phyloP scores from a whole-genome alignment of 352 stramenopile genomes.

The Pseudoperonospora humuli region DNA sequence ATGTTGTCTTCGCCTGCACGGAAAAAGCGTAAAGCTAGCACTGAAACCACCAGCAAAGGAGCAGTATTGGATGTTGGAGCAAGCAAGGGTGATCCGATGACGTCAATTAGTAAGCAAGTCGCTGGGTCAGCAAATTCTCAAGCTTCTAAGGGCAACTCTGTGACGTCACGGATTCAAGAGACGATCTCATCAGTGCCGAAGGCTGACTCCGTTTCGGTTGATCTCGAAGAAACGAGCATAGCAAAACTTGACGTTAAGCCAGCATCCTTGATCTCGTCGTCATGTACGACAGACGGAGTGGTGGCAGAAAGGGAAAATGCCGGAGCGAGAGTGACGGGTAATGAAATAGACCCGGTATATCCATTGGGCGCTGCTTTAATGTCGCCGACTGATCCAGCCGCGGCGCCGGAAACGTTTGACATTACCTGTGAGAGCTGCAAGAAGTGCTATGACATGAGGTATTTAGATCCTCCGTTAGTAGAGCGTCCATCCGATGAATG shows the following conservation, averaged over 20 bases:
- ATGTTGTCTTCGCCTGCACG: constrained; percentile 2
- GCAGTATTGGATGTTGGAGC: not conserved
- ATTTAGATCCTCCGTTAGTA: constrained; percentile 71
- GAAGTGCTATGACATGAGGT: constrained; percentile 78
- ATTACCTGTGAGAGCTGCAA: constrained; percentile 74
- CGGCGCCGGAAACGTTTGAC: constrained; percentile 48
- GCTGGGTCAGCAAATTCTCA: constrained; percentile 2
- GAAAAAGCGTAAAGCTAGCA: constrained; percentile 18
- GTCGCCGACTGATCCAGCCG: constrained; percentile 22
- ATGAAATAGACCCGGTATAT: constrained; percentile 1
- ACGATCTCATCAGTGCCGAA: not conserved
- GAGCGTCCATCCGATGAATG: constrained; percentile 70
- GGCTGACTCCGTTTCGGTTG: not conserved
- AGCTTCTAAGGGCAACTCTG: not conserved
- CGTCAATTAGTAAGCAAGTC: not conserved
- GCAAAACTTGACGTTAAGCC: not conserved
- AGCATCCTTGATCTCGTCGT: too few relatives aligned
- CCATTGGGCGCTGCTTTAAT: constrained; percentile 3
- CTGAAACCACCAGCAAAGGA: constrained; percentile 1
- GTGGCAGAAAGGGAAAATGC: not conserved
- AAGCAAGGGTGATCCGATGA: not conserved
- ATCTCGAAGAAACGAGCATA: not conserved
- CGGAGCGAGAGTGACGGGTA: constrained; percentile 1
- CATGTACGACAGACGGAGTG: too few relatives aligned
- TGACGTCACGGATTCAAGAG: constrained; percentile 1